Evolutionary conservation across 768 basidiomycete genomes (phyloP).

Genomic region (Hygrophorus russula): DNA sequence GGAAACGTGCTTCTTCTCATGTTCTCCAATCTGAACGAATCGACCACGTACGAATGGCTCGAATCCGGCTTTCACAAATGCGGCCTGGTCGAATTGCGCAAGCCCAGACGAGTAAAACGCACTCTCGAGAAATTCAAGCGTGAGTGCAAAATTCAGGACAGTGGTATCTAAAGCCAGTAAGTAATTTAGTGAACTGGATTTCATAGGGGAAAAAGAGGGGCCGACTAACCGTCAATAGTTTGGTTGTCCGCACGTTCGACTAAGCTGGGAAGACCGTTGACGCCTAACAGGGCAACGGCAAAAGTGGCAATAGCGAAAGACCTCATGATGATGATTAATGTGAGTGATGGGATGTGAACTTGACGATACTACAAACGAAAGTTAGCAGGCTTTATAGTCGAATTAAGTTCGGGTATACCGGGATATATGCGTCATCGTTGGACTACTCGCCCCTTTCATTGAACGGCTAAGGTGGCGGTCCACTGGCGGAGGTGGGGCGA

Average conservation of each 20-base stretch:
- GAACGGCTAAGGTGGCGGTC: no score
- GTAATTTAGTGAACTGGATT: background rate
- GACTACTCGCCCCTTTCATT: no score
- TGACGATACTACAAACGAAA: no score
- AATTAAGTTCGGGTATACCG: no score
- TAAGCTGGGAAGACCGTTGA: background rate
- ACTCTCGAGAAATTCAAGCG: constrained; percentile 37
- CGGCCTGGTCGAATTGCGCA: constrained; percentile 29
- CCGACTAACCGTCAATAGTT: constrained; percentile 1
- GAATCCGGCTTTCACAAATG: constrained; percentile 37
- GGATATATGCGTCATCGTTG: no score
- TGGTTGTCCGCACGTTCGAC: background rate
- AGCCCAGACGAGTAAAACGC: constrained; percentile 33
- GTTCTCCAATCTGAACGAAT: constrained; percentile 36
- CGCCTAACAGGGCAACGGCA: background rate
- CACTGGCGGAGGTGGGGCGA: no score
- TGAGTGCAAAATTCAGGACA: constrained; percentile 34
- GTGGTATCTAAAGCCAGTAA: constrained; percentile 6
- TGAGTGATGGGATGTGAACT: background rate
- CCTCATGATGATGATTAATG: background rate
- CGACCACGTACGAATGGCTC: constrained; percentile 33
- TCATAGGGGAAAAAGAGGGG: background rate
- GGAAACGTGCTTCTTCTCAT: constrained; percentile 43
- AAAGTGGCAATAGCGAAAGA: background rate
- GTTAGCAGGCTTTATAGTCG: no score